These are phyloP conservation scores for Ustanciosporium gigantosporum DNA, from an alignment of 1,284 basidiomycete genomes.

Conservation along the genomic window DNA sequence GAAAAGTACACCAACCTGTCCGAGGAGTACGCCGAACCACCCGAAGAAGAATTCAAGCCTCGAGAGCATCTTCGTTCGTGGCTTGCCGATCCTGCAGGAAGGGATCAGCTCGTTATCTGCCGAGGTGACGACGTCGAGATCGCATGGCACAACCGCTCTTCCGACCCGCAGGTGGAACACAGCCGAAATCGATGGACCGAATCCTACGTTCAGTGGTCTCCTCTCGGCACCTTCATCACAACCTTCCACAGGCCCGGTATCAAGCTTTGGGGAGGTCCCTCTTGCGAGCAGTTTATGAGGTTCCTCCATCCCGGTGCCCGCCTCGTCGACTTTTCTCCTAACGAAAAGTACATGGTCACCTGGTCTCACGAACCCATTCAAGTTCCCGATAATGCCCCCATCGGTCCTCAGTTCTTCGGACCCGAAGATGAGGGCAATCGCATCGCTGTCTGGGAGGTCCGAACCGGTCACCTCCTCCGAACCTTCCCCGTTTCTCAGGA, in stretches of 20 bases:
- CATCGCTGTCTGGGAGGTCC: conserved; percentile 96
- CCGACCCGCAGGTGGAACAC: conserved; percentile 79
- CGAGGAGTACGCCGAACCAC: conserved; percentile 81
- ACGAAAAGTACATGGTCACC: conserved; percentile 94
- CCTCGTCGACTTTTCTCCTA: conserved; percentile 95
- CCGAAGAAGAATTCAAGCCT: conserved; percentile 77
- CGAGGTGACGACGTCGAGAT: conserved; percentile 88
- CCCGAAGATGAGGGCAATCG: conserved; percentile 96
- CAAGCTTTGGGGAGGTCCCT: conserved; percentile 89
- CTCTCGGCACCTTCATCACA: conserved; percentile 87
- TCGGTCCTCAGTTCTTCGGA: conserved; percentile 71
- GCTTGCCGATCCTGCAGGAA: conserved; percentile 86
- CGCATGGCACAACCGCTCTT: conserved; percentile 90
- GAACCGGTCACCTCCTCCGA: conserved; percentile 86
- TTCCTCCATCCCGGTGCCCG: conserved; percentile 95
- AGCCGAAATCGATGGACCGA: conserved; percentile 84
- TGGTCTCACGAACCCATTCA: conserved; percentile 96
- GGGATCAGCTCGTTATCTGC: conserved; percentile 95
- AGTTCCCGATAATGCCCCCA: conserved; percentile 76
- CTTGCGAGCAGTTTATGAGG: conserved; percentile 81
- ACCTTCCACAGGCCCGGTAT: conserved; percentile 95
- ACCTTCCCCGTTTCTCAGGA: conserved; percentile 75
- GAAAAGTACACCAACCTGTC: conserved; percentile 80
- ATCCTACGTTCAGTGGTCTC: conserved; percentile 96
- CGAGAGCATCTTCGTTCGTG: conserved; percentile 96